Base-by-base conservation (phyloP, 179 eudicot species). In the Drosera spatulata region DNA sequence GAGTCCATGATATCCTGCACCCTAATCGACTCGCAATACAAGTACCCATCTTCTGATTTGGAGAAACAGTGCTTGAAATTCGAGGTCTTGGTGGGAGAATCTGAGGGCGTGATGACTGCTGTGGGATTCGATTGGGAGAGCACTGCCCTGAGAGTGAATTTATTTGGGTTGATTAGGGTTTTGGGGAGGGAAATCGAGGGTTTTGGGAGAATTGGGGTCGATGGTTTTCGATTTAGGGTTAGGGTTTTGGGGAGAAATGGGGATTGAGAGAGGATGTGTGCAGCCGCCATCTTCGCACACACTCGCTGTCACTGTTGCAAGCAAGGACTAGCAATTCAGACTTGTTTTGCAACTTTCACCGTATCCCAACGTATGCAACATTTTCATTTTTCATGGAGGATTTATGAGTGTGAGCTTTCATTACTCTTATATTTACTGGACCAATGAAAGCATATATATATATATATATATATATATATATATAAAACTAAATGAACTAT, bases 1-100 rank as follows among this genome's bases (percentile, higher is more conserved):
- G 53, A 71, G 3, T 86, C 85, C 89, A 89, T 82, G 38, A 87
- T 60, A 22, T 87, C 89, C 65, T 86, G 66, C 46, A 89, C 97
- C 72, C 76, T 82, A 55, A 76, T 55, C 14, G 80, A 89, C 76
- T 87, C 97, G 61, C 89, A 84, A 41, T 79, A 84, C 80, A 89
- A 71, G 67, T 63, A 80, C 55, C 95, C 97, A 79, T 86, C 91
- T 39, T 75, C 81, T 2, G 57, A 52, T 71, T 86, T 86, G 37
- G 71, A 53, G 61, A 86, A 89, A 73, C 88, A 84, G 57, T 86
- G 95, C 63, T 79, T 43, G 55, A 81, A 71, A 53, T 68, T 61
- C 42, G 55, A 71, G 61, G 69, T 63, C 69, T 72, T 37, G 39
- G 76, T 22, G 33, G 33, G 33, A 22, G 33, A 66, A 8, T 70